Evolutionary conservation across 495 filamentous ascomycete species (phyloP).

Genomic region (Daldinia caldariorum): DNA sequence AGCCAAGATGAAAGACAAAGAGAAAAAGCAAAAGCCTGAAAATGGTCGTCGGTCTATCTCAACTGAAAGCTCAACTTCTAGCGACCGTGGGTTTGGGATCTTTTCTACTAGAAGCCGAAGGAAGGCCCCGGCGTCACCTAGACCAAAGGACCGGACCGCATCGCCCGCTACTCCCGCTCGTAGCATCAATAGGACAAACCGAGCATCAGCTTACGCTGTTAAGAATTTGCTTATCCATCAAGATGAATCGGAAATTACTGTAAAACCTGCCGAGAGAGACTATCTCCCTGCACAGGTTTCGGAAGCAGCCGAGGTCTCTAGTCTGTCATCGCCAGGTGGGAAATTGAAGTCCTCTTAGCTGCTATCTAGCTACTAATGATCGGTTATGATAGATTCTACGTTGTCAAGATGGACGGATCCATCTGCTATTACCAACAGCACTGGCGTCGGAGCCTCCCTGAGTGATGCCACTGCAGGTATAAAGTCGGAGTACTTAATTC

Average conservation of each 20-base stretch:
- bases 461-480: constrained; percentile 19
- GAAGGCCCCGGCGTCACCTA: constrained; percentile 37
- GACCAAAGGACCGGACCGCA: constrained; percentile 15
- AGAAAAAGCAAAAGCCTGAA: constrained; percentile 46
- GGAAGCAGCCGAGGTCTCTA: constrained; percentile 31
- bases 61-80: constrained; percentile 50
- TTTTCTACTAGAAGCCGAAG: constrained; percentile 46
- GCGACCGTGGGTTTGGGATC: constrained; percentile 48
- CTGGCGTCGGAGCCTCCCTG: constrained; percentile 36
- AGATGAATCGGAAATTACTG: constrained; percentile 27
- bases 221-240: constrained; percentile 37
- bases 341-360: background rate
- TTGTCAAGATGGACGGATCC: constrained; percentile 54
- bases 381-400: constrained; percentile 49
- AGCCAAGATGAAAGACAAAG: constrained; percentile 45
- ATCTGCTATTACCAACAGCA: constrained; percentile 48
- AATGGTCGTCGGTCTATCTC: constrained; percentile 48
- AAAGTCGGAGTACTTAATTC: constrained; percentile 41
- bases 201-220: constrained; percentile 38
- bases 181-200: constrained; percentile 11
- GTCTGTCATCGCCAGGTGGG: constrained; percentile 44
- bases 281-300: constrained; percentile 39
- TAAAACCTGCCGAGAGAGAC: constrained; percentile 26
- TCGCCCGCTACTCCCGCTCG: background rate
- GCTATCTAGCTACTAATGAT: constrained; percentile 18